Conservation (phyloP, 768 basidiomycete genomes). For the Coprinopsis sp. region DNA sequence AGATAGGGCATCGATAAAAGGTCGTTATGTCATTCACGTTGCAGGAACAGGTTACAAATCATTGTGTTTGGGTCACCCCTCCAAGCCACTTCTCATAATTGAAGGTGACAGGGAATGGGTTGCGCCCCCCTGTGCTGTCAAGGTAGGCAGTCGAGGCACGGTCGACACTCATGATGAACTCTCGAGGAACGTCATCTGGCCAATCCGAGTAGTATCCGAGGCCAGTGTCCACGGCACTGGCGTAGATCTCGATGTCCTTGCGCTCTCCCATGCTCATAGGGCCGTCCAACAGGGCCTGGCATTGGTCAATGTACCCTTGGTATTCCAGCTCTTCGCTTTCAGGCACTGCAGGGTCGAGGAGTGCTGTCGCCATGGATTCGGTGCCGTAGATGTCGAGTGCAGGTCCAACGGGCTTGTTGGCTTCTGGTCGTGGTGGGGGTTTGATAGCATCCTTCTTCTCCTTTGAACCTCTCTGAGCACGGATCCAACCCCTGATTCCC, state of each 20-base stretch:
- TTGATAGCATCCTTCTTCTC: constrained; percentile 38
- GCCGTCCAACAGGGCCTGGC: constrained; percentile 57
- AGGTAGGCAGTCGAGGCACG: constrained; percentile 48
- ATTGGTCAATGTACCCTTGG: constrained; percentile 75
- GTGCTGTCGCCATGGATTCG: constrained; percentile 49
- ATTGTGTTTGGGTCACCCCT: constrained; percentile 4
- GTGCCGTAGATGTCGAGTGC: constrained; percentile 47
- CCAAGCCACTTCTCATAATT: constrained; percentile 45
- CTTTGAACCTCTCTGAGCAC: constrained; percentile 42
- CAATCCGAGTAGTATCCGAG: constrained; percentile 34
- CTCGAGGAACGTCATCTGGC: constrained; percentile 36
- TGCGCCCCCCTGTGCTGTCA: constrained; percentile 58
- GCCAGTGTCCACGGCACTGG: constrained; percentile 45
- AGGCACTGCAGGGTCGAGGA: constrained; percentile 61
- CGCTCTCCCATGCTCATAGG: constrained; percentile 50
- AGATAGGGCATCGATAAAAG: background rate
- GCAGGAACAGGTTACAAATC: too few relatives aligned
- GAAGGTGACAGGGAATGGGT: constrained; percentile 54
- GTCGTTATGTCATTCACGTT: background rate
- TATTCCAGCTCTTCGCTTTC: constrained; percentile 68
- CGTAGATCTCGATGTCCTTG: constrained; percentile 56
- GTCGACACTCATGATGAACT: constrained; percentile 44
- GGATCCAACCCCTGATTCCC: constrained; percentile 76
- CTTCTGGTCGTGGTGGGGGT: constrained; percentile 29
- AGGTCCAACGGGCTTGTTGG: constrained; percentile 23